Percentiles rank a stretch among this genome's conserved stretches.
phyloP scores from a whole-genome alignment of 2,329 filamentous ascomycete species.

The Aureobasidium sp. region DNA sequence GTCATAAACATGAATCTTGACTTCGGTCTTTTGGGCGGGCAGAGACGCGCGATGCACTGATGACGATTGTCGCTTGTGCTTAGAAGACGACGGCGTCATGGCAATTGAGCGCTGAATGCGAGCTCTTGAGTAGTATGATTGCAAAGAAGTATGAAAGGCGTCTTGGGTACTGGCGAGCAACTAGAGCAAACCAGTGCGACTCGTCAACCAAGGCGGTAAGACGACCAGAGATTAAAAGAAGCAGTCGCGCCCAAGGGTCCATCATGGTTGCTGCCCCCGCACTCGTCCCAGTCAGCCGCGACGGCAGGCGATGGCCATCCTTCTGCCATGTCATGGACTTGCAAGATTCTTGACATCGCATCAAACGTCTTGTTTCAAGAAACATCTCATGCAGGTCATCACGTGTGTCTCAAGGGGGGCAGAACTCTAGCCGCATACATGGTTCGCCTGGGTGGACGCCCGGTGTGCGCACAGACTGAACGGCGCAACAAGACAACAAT shows the following conservation, averaged over 20 bases:
- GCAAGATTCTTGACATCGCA: background rate
- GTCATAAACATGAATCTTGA: constrained; percentile 33
- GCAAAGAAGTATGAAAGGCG: too few species aligned
- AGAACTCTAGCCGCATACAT: background rate
- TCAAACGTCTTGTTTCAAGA: background rate
- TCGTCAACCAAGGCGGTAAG: background rate
- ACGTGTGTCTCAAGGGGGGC: background rate
- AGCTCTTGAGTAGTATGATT: background rate
- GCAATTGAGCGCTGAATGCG: background rate
- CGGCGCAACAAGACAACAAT: constrained; percentile 2
- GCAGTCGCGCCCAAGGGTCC: background rate
- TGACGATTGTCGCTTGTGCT: constrained; percentile 13
- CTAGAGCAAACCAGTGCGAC: background rate
- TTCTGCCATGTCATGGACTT: background rate
- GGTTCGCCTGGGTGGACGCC: background rate
- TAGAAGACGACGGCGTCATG: constrained; percentile 2
- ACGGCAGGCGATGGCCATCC: background rate
- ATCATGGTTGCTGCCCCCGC: constrained; percentile 8
- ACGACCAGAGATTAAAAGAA: background rate
- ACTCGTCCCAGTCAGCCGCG: background rate
- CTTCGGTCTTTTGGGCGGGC: constrained; percentile 25
- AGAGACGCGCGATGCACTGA: constrained; percentile 6
- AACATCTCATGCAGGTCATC: background rate
- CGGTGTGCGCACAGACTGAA: constrained; percentile 4
- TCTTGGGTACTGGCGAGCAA: background rate